Evolutionary conservation across 2,329 filamentous ascomycete genomes (phyloP), one percentile per base, ranked within the genome.

Genomic region (Sporothrix protearum): DNA sequence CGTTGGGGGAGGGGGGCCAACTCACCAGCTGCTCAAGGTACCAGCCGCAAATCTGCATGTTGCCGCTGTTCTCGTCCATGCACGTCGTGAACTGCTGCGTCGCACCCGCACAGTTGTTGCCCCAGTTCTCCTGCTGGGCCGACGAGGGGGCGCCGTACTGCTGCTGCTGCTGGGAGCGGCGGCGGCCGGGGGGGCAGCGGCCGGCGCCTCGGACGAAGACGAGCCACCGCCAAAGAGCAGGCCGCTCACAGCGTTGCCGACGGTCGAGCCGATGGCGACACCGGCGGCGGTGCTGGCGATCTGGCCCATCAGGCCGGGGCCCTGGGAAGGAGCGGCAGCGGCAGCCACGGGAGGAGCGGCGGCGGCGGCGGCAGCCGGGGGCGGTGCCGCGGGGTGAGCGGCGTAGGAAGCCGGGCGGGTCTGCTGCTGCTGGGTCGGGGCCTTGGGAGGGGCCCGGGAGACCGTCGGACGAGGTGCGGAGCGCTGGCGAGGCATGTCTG

Each of bases 201-300:
- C 77, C 53, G 70, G 59, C 2, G 86, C 83, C 77, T 87, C 88
- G 77, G 87, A 87, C 77, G 87, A 88, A 8, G 63, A 67, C 3
- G 64, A 67, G 77, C 91, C 89, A 77, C 91, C 89, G 80, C 94
- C 94, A 78, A 87, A 82, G 85, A 98, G 98, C 81, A 96, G 84
- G 75, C 94, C 92, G 78, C 94, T 93, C 82, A 98, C 91, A 78
- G 94, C 95, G 83, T 98, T 94, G 81, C 96, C 96, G 85, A 98
- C 92, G 14, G 94, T 94, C 73, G 94, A 97, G 75, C 96, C 96
- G 80, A 98, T 91, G 77, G 96, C 96, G 78, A 98, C 96, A 89
- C 96, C 96, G 80, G 96, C 96, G 81, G 96, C 96, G 72, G 96
- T 99, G 80, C 91, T 94, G 76, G 96, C 96, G 92, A 99, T 97